Evolutionary conservation across 345 rosid species (phyloP).

Genomic region (Tarenaya hassleriana): DNA sequence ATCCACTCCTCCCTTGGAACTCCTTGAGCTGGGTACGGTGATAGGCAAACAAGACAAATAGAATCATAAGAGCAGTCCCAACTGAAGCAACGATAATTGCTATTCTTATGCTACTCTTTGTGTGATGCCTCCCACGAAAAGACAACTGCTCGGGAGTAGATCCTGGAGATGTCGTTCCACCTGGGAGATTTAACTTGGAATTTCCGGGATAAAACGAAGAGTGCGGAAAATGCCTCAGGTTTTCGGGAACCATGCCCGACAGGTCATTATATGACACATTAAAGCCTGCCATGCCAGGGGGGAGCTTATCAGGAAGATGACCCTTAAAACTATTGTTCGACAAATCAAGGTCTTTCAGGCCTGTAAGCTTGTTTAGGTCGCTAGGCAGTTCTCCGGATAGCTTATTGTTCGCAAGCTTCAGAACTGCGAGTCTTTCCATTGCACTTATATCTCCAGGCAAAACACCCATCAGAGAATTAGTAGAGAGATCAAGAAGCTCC

Average conservation of each 20-base stretch:
- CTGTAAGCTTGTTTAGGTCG: slow-evolving; percentile 63
- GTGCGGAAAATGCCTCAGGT: slow-evolving; percentile 38
- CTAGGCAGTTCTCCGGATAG: slow-evolving; percentile 64
- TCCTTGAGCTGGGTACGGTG: slow-evolving; percentile 52
- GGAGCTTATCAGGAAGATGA: slow-evolving; percentile 56
- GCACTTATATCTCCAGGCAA: slow-evolving; percentile 64
- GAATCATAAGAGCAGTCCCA: slow-evolving; percentile 56
- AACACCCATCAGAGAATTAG: slow-evolving; percentile 55
- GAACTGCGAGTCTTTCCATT: slow-evolving; percentile 45
- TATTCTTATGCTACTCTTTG: slow-evolving; percentile 43
- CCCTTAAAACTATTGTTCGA: slow-evolving; percentile 70
- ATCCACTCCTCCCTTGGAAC: slow-evolving; percentile 52
- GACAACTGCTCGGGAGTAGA: slow-evolving; percentile 12
- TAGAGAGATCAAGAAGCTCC: slow-evolving; percentile 89
- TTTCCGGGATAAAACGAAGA: slow-evolving; percentile 81
- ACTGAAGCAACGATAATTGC: slow-evolving; percentile 72
- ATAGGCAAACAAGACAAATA: slow-evolving; percentile 63
- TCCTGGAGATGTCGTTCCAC: slow-evolving; percentile 18
- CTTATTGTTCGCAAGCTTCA: slow-evolving; percentile 61
- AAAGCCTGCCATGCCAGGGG: slow-evolving; percentile 46
- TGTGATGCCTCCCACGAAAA: slow-evolving; percentile 24
- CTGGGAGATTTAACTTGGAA: slow-evolving; percentile 36
- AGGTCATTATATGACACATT: slow-evolving; percentile 78
- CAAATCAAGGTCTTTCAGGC: slow-evolving; percentile 71
- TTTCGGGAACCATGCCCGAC: slow-evolving; percentile 58